Evolutionary conservation across 495 filamentous ascomycete species (phyloP).

Genomic region (Lophiotrema nucula): DNA sequence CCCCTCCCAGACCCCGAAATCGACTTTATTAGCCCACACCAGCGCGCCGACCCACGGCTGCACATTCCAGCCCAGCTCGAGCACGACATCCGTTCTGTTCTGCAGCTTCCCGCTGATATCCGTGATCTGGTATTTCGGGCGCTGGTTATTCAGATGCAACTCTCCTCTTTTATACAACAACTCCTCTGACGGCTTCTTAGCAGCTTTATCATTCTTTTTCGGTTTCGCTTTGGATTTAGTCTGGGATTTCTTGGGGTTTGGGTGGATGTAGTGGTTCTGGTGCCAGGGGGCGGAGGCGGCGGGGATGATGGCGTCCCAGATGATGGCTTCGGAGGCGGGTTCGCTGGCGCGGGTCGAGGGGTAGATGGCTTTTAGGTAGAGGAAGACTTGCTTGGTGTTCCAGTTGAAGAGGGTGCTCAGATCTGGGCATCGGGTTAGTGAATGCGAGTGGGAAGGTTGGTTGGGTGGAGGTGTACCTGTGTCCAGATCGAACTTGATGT

Average conservation of each 20-base stretch:
- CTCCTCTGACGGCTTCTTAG: not conserved
- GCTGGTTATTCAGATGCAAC: constrained; percentile 71
- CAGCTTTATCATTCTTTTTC: constrained; percentile 14
- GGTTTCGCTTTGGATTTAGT: constrained; percentile 21
- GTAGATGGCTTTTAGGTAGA: constrained; percentile 89
- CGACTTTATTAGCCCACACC: constrained; percentile 67
- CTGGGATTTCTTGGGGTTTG: constrained; percentile 40
- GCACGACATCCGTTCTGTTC: constrained; percentile 65
- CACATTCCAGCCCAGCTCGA: constrained; percentile 88
- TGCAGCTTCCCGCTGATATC: constrained; percentile 76
- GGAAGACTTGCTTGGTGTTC: constrained; percentile 99
- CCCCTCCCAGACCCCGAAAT: constrained; percentile 62
- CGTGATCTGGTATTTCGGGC: constrained; percentile 91
- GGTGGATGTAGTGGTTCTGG: constrained; percentile 50
- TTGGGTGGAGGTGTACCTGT: constrained; percentile 49
- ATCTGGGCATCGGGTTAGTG: constrained; percentile 49
- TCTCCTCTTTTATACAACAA: constrained; percentile 52
- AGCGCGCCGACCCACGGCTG: constrained; percentile 94
- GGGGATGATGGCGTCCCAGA: constrained; percentile 94
- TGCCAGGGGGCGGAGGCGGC: constrained; percentile 56
- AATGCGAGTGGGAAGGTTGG: constrained; percentile 14
- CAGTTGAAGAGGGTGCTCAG: constrained; percentile 92
- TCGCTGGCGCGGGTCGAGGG: constrained; percentile 54
- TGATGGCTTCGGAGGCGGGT: constrained; percentile 67
- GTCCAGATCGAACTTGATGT: constrained; percentile 89